Base-by-base conservation (phyloP, 352 stramenopile genomes). In the Globisporangium irregulare region DNA sequence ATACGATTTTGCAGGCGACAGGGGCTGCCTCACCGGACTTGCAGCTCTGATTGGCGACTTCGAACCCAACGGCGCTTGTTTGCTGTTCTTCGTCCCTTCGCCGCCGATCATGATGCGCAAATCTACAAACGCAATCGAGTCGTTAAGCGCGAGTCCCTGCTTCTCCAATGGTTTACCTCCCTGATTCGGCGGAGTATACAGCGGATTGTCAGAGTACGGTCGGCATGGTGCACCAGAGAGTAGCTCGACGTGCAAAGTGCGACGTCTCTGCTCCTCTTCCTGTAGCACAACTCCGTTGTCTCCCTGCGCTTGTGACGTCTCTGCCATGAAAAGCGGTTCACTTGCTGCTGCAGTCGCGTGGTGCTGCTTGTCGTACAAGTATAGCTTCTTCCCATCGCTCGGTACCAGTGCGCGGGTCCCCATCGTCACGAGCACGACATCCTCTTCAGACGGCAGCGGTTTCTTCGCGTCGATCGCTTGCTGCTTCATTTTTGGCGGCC, bases 381-480 rank as follows among this genome's bases (percentile, higher is more conserved):
- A 94, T 25, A 95, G 62, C 60, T 87, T 91, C 55, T 89, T 87
- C 10, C 87, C 87, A 54, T 95, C 87, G 48, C 85, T 91, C 1
- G 86, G 87, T 0, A 92, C 73, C 18, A 95, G 46, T 3, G 84
- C 68, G 25, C 87, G 82, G 2, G 84, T 75, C 1, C 82, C 87
- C 71, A 95, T 86, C 0, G 87, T 93, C 27, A 95, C 82, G 12
- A 91, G 72, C 3, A 92, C 70, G 5, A 93, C 83, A 43, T 95
- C 87, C 73, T 95, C 82, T 41, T 93, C 85, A 2, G 85, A 80
- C 3, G 78, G 73, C 22, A 77, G 59, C 27, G 72, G 72, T 59
- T 82, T 89, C 32, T 89, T 88, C 0, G 74, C 72, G 29, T 91
- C 76, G 12, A 89, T 69, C 20, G 81, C 78, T 68, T 89, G 79